phyloP scores from a whole-genome alignment of 2,329 filamentous ascomycete species.

The Triangularia verruculosa region DNA sequence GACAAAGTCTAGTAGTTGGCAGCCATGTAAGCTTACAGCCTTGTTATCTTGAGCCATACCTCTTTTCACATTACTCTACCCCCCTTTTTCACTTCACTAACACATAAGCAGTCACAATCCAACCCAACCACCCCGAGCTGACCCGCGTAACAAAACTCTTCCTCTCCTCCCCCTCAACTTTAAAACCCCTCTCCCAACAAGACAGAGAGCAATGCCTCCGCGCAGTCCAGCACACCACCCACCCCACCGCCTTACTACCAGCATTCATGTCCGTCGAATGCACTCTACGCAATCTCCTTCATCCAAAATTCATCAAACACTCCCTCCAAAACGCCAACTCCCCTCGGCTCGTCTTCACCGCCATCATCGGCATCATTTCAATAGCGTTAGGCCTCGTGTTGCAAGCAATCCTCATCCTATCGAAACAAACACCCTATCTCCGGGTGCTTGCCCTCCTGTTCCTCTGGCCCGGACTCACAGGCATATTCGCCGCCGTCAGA shows the following conservation, averaged over 20 bases:
- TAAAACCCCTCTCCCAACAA: slow-evolving; percentile 38
- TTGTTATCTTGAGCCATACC: too few relatives aligned
- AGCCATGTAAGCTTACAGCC: slow-evolving; percentile 5
- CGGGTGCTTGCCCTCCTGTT: slow-evolving; percentile 33
- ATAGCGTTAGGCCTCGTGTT: slow-evolving; percentile 31
- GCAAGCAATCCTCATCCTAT: slow-evolving; percentile 35
- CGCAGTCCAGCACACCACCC: slow-evolving; percentile 42
- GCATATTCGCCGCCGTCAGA: slow-evolving; percentile 33
- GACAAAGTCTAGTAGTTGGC: not conserved
- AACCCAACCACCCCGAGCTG: slow-evolving; percentile 43
- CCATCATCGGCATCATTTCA: slow-evolving; percentile 24
- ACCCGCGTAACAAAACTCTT: slow-evolving; percentile 38
- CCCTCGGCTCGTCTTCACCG: slow-evolving; percentile 33
- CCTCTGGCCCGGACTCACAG: slow-evolving; percentile 36
- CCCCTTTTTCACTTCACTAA: not conserved
- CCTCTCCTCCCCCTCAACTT: slow-evolving; percentile 37
- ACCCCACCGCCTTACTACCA: slow-evolving; percentile 42
- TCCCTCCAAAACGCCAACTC: slow-evolving; percentile 40
- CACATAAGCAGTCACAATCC: slow-evolving; percentile 31
- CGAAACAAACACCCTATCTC: slow-evolving; percentile 27
- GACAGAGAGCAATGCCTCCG: slow-evolving; percentile 40
- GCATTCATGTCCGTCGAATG: slow-evolving; percentile 39
- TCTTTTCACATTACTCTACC: not conserved
- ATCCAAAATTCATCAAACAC: slow-evolving; percentile 39
- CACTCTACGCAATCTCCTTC: slow-evolving; percentile 29